Evolutionary conservation across 805 yeast species (phyloP).

Genomic region (Monosporozyma aerobia): DNA sequence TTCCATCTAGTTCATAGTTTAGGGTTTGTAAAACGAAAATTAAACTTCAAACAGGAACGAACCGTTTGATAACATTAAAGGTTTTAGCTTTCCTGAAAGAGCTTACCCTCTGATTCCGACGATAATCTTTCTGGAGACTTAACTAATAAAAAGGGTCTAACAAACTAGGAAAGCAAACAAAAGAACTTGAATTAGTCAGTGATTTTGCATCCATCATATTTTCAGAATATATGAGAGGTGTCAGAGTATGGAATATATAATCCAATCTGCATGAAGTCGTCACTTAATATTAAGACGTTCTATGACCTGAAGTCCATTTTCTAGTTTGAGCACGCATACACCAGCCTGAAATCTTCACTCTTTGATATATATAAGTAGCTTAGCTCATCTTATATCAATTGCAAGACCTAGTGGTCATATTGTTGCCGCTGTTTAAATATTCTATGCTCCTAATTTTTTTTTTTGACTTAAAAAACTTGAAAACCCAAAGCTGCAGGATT

Average conservation of each 20-base stretch:
- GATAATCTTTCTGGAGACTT: conserved; percentile 6
- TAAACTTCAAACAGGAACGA: too few species aligned
- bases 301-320: too few species aligned
- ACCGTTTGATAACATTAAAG: neutral
- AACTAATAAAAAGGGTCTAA: conserved; percentile 26
- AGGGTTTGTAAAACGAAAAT: too few species aligned
- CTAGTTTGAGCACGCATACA: too few species aligned
- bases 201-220: conserved; percentile 70
- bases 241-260: conserved; percentile 2
- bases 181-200: conserved; percentile 83
- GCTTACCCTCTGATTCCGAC: neutral
- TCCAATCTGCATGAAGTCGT: neutral
- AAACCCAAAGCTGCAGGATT: neutral
- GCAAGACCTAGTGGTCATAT: neutral
- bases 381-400: neutral
- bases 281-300: too few species aligned
- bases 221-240: conserved; percentile 55
- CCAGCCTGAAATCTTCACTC: neutral
- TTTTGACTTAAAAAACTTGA: neutral
- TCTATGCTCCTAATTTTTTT: neutral
- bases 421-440: neutral
- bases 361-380: too few species aligned
- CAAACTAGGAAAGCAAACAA: conserved; percentile 61
- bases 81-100: neutral
- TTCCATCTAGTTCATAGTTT: too few species aligned